These are phyloP conservation scores for Albizia julibrissin DNA, from an alignment of 306 rosid species.

Conservation along the genomic window DNA sequence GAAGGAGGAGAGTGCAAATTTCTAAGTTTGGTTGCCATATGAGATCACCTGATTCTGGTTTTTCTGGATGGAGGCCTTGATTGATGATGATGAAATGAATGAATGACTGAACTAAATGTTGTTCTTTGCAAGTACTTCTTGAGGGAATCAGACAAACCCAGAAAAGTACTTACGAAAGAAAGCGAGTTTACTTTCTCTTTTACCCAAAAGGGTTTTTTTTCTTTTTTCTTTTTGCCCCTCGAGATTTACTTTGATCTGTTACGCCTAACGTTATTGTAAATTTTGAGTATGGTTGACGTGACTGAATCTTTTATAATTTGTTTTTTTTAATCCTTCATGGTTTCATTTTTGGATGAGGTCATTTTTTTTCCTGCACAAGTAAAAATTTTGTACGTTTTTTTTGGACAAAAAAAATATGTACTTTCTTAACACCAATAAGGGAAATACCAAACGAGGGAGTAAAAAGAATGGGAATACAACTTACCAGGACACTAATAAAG, in stretches of 20 bases:
- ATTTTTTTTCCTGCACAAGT: not conserved
- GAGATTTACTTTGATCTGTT: not conserved
- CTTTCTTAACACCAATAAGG: not conserved
- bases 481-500: not conserved
- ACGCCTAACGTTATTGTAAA: not conserved
- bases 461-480: not conserved
- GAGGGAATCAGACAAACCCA: not conserved
- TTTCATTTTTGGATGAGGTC: not conserved
- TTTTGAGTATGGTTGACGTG: not conserved
- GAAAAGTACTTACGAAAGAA: not conserved
- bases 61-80: not conserved
- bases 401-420: not conserved
- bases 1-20: not conserved
- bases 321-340: not conserved
- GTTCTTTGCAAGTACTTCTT: not conserved
- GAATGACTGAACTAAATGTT: not conserved
- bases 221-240: not conserved
- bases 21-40: not conserved
- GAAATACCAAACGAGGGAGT: not conserved
- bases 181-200: not conserved
- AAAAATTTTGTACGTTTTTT: not conserved
- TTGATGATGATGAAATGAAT: not conserved
- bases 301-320: not conserved
- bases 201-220: not conserved
- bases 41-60: not conserved